A percentile compares a stretch with the other conserved stretches of the same genome.
Evolutionary conservation across 306 rosid species (phyloP).

Genomic region (Prunus salicina): DNA sequence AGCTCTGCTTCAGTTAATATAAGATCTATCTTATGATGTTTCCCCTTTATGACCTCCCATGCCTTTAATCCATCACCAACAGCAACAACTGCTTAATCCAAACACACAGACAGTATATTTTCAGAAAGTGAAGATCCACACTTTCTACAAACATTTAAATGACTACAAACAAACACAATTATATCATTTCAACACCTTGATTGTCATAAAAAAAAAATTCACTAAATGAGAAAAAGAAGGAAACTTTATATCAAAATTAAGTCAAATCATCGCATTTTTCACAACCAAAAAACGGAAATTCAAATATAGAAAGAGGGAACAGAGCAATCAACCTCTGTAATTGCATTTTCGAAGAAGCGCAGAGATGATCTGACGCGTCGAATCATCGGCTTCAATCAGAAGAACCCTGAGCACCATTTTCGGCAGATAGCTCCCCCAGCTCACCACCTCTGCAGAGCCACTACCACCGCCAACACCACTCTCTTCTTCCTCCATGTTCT

Average conservation of each 20-base stretch:
- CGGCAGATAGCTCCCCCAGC: slow-evolving; percentile 45
- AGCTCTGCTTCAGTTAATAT: slow-evolving; percentile 71
- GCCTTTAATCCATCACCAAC: slow-evolving; percentile 73
- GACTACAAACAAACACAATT: neutral
- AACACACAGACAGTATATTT: slow-evolving; percentile 1
- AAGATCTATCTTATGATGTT: slow-evolving; percentile 53
- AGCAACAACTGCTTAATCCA: slow-evolving; percentile 47
- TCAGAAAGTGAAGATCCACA: neutral
- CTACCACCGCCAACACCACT: slow-evolving; percentile 12
- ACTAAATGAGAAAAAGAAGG: neutral
- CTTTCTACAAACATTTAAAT: neutral
- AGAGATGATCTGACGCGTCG: slow-evolving; percentile 70
- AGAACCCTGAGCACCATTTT: slow-evolving; percentile 41
- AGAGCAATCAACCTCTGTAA: slow-evolving; percentile 46
- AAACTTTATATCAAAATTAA: neutral
- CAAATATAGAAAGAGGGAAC: neutral
- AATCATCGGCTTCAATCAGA: slow-evolving; percentile 75
- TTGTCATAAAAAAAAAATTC: neutral
- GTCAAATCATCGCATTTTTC: neutral
- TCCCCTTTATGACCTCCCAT: slow-evolving; percentile 64
- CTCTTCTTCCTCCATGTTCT: neutral
- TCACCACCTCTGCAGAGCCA: slow-evolving; percentile 21
- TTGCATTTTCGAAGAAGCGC: slow-evolving; percentile 81
- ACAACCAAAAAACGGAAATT: neutral
- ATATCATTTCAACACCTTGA: neutral